Evolutionary conservation across 208 protist genomes (phyloP).

Genomic region (Leishmania gerbilli): DNA sequence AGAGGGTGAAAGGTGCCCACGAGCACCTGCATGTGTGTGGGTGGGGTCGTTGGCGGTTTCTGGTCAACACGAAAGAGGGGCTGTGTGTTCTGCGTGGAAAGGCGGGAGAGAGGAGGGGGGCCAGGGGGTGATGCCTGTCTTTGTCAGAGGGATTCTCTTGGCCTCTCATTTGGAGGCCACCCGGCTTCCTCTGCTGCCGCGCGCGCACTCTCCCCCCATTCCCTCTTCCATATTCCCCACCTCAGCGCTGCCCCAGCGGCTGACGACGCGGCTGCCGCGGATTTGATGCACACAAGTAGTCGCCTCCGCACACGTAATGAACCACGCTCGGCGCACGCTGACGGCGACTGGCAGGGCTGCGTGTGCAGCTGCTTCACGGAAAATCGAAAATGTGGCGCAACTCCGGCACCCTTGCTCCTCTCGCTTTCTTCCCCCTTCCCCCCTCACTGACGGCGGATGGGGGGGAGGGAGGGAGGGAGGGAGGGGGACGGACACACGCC

Average conservation of each 20-base stretch:
- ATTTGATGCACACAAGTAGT: not conserved
- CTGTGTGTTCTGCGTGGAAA: not conserved
- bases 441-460: not conserved
- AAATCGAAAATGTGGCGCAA: too few relatives aligned
- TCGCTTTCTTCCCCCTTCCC: not conserved
- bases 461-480: too few relatives aligned
- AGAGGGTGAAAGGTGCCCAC: not conserved
- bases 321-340: not conserved
- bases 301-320: not conserved
- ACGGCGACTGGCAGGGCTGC: not conserved
- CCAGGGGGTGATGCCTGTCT: not conserved
- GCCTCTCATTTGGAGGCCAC: not conserved
- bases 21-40: not conserved
- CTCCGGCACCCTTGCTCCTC: not conserved
- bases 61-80: not conserved
- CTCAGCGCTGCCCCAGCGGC: not conserved
- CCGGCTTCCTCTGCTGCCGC: not conserved
- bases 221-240: not conserved
- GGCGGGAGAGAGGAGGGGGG: not conserved
- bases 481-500: not conserved
- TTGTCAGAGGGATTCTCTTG: not conserved
- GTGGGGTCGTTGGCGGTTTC: not conserved
- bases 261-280: not conserved
- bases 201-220: not conserved
- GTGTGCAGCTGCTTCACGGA: not conserved